phyloP scores from a whole-genome alignment of 202 grass and related monocot genomes.

The Setaria viridis region DNA sequence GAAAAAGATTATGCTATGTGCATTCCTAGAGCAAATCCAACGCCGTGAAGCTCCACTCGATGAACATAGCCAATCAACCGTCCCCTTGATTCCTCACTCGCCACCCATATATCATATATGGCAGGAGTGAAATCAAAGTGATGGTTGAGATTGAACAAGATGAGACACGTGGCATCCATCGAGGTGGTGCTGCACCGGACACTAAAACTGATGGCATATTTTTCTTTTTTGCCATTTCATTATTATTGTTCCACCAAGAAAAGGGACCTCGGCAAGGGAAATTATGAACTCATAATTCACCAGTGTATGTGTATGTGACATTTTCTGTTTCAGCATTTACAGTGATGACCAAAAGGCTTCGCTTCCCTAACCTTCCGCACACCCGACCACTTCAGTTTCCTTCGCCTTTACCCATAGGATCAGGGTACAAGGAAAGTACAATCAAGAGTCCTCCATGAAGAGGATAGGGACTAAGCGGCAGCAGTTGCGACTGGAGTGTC shows the following conservation, averaged over 20 bases:
- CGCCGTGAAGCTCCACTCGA: too few species aligned
- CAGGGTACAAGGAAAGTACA: neutral
- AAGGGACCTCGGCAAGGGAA: neutral
- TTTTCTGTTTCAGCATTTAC: conserved; percentile 44
- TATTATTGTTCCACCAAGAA: neutral
- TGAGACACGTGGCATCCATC: too few species aligned
- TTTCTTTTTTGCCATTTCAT: neutral
- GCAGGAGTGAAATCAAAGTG: too few species aligned
- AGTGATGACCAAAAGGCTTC: neutral
- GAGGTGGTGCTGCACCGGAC: too few species aligned
- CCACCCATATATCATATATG: too few species aligned
- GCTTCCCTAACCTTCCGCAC: conserved; percentile 26
- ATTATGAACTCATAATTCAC: neutral
- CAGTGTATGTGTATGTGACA: neutral
- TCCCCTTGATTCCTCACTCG: too few species aligned
- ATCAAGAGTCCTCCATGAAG: neutral
- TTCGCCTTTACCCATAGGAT: conserved; percentile 1
- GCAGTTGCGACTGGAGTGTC: conserved; percentile 70
- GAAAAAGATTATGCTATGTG: too few species aligned
- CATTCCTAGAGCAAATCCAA: too few species aligned
- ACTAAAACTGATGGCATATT: neutral
- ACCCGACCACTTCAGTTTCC: neutral
- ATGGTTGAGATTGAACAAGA: too few species aligned
- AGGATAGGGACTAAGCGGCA: conserved; percentile 40
- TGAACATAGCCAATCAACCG: too few species aligned